Evolutionary conservation across 768 basidiomycete genomes (phyloP), one percentile per base, ranked within the genome.

Genomic region (Rhodotorula paludigena): DNA sequence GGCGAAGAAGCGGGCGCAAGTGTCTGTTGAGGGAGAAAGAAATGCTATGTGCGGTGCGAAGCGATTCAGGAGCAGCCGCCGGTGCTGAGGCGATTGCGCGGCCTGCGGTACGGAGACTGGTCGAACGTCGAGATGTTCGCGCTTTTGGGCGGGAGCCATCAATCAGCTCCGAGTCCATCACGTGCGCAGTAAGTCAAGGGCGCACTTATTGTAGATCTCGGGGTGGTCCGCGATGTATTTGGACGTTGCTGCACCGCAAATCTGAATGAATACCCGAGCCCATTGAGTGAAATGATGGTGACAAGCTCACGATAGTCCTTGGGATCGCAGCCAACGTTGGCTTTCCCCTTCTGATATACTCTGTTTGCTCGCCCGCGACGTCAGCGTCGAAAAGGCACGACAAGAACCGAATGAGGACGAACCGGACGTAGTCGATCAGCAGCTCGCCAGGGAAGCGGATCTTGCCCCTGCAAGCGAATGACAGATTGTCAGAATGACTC

Each of bases 271-370:
- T 3, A 3, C 32, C n/a, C 25, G 41, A 9, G 30, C 41, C 20
- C n/a, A 16, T 16, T 1, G 14, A 10, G 10, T 8, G 21, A 3
- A 14, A 25, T 25, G 38, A 42, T 3, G 11, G n/a, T 38, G 33
- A 28, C 8, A 5, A 32, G 49, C 64, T 33, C 45, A 66, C 64
- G 64, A 23, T 66, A 55, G 8, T 30, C 36, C 9, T 49, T 49
- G 2, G 94, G 94, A 77, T 90, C 82, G 77, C 94, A 98, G 1
- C 87, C 86, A 42, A 90, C 74, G 47, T 76, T 81, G 71, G 84
- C 75, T n/a, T 84, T 76, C 15, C 87, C 91, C 41, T 87, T 65
- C 32, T 78, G 65, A 32, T 66, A 81, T 23, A 81, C 77, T 25
- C 47, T 48, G 47, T 28, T 12, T 1, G 47, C 5, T 5, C 3